These are phyloP conservation scores for Pleurotus tuber-regium DNA, from an alignment of 768 basidiomycete species.

Conservation along the genomic window DNA sequence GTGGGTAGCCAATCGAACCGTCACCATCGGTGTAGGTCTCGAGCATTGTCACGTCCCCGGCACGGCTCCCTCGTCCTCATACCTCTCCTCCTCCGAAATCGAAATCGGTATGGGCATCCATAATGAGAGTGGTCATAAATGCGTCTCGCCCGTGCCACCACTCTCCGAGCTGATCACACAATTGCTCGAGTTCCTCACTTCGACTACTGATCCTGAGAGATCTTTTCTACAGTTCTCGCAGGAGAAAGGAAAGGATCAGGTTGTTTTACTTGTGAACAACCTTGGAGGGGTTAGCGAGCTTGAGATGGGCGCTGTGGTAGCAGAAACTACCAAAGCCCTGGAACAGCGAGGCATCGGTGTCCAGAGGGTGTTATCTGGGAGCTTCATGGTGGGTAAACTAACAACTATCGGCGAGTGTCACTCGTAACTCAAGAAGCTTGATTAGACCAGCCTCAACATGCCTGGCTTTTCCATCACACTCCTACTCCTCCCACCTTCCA, in stretches of 20 bases:
- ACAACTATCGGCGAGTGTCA: no score
- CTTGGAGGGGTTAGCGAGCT: constrained; percentile 84
- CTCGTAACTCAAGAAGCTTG: no score
- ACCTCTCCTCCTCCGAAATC: constrained; percentile 61
- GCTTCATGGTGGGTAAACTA: constrained; percentile 85
- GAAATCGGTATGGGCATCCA: constrained; percentile 93
- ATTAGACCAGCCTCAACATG: constrained; percentile 87
- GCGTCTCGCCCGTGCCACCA: constrained; percentile 68
- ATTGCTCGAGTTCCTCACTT: constrained; percentile 68
- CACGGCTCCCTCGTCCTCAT: constrained; percentile 55
- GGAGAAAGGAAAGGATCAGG: constrained; percentile 54
- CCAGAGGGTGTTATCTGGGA: constrained; percentile 68
- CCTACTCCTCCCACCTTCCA: constrained; percentile 62
- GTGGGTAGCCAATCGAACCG: constrained; percentile 64
- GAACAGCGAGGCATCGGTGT: constrained; percentile 54
- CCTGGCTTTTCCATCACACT: constrained; percentile 88
- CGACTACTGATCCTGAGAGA: constrained; percentile 72
- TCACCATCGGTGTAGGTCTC: constrained; percentile 82
- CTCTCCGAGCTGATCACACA: constrained; percentile 67
- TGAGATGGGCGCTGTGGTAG: constrained; percentile 68
- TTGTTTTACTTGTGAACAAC: constrained; percentile 85
- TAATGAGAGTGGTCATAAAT: constrained; percentile 78
- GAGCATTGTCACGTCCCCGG: constrained; percentile 91
- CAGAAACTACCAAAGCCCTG: constrained; percentile 56
- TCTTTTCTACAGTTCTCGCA: constrained; percentile 66